These are phyloP conservation scores for Linnemannia hyalina DNA, from an alignment of 192 early-diverging fungal species.

Conservation along the genomic window DNA sequence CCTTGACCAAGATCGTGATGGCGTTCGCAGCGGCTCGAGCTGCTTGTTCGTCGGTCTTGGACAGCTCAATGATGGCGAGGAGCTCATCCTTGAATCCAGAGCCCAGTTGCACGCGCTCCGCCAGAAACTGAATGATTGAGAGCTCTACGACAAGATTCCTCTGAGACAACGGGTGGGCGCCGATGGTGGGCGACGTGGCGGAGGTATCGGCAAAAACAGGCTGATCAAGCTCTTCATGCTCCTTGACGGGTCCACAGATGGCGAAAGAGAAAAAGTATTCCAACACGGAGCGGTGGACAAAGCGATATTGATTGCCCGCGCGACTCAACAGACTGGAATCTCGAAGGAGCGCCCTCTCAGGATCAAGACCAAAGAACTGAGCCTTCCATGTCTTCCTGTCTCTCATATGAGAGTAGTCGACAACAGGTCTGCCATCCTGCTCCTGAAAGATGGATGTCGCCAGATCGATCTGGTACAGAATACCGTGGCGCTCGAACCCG, in stretches of 20 bases:
- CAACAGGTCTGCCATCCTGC: background rate
- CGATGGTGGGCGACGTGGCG: no score
- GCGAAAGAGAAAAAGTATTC: no score
- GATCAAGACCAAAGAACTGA: background rate
- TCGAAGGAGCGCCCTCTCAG: background rate
- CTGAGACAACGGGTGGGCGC: background rate
- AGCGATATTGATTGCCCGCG: no score
- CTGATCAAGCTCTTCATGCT: background rate
- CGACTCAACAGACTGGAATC: conserved; percentile 8
- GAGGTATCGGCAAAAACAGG: no score
- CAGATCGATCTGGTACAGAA: background rate
- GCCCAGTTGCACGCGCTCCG: background rate
- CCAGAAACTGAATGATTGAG: background rate
- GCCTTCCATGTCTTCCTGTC: conserved; percentile 12
- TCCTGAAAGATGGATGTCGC: background rate
- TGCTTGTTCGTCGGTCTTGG: background rate
- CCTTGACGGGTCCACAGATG: no score
- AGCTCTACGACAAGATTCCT: background rate
- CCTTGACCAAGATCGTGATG: conserved; percentile 3
- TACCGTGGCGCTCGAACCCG: background rate
- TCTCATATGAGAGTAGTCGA: background rate
- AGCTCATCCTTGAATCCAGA: background rate
- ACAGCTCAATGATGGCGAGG: background rate
- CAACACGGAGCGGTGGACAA: no score
- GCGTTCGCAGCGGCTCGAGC: conserved; percentile 6